phyloP scores from a whole-genome alignment of 306 rosid species.

The Begonia peltatifolia region DNA sequence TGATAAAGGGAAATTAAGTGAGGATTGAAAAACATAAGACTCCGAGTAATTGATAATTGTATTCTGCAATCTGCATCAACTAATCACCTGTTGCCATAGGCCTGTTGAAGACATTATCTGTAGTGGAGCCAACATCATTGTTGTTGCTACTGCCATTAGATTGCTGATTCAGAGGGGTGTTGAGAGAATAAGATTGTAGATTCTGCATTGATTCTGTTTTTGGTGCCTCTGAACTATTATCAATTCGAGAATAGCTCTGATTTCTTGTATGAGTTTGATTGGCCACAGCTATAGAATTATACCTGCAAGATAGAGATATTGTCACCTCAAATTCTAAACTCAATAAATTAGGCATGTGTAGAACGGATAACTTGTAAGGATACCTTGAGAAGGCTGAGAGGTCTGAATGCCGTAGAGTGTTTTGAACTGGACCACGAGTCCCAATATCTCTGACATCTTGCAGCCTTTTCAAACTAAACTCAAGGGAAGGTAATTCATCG shows the following conservation, averaged over 20 bases:
- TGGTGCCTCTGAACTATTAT: constrained; percentile 27
- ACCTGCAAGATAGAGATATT: constrained; percentile 25
- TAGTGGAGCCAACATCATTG: constrained; percentile 29
- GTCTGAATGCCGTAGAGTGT: constrained; percentile 35
- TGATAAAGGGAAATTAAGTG: too few species aligned
- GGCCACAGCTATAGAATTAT: constrained; percentile 32
- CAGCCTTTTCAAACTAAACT: constrained; percentile 33
- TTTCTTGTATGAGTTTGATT: constrained; percentile 9
- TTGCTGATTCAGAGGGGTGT: constrained; percentile 26
- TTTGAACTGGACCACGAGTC: constrained; percentile 14
- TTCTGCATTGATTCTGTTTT: constrained; percentile 18
- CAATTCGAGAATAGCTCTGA: constrained; percentile 30
- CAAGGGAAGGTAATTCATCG: constrained; percentile 20
- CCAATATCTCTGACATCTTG: constrained; percentile 26
- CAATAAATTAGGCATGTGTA: not conserved
- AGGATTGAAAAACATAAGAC: too few species aligned
- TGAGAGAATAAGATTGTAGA: constrained; percentile 22
- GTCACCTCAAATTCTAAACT: not conserved
- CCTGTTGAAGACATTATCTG: constrained; percentile 22
- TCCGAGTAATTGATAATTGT: too few species aligned
- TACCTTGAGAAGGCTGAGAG: constrained; percentile 58
- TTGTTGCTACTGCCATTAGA: constrained; percentile 40
- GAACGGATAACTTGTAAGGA: not conserved
- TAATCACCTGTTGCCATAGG: constrained; percentile 16
- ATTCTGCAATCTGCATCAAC: too few species aligned